These are phyloP conservation scores for Alternaria sp. DNA, from an alignment of 2,329 filamentous ascomycete species.

Conservation along the genomic window DNA sequence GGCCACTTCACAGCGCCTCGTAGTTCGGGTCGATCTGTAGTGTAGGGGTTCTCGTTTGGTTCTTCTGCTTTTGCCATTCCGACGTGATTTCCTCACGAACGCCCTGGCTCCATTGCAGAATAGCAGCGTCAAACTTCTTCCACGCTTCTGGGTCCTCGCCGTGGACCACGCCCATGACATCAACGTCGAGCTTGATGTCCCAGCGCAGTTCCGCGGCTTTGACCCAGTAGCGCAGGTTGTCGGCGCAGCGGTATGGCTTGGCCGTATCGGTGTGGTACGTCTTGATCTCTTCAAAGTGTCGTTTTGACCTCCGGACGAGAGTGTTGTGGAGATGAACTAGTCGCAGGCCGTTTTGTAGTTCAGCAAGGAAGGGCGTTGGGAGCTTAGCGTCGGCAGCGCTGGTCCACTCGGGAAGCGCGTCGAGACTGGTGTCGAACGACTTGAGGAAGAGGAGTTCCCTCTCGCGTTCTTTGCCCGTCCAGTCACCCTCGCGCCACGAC, in stretches of 20 bases:
- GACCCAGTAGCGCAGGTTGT: slow-evolving; percentile 94
- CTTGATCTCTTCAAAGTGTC: slow-evolving; percentile 89
- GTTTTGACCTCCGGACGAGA: slow-evolving; percentile 81
- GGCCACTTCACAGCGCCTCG: slow-evolving; percentile 34
- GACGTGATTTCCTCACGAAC: slow-evolving; percentile 83
- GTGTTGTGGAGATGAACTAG: slow-evolving; percentile 91
- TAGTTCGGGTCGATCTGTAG: slow-evolving; percentile 49
- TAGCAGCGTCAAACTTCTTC: slow-evolving; percentile 81
- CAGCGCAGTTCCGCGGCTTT: slow-evolving; percentile 95
- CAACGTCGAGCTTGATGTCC: slow-evolving; percentile 83
- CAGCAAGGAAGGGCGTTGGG: slow-evolving; percentile 76
- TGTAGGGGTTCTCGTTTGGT: slow-evolving; percentile 48
- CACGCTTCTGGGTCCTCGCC: slow-evolving; percentile 74
- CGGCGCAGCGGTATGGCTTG: slow-evolving; percentile 92
- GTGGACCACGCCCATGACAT: slow-evolving; percentile 87
- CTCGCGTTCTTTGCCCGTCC: slow-evolving; percentile 74
- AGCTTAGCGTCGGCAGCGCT: slow-evolving; percentile 62
- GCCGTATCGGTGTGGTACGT: slow-evolving; percentile 89
- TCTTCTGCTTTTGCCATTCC: slow-evolving; percentile 67
- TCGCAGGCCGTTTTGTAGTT: slow-evolving; percentile 79
- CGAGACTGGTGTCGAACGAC: slow-evolving; percentile 71
- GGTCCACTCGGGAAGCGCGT: slow-evolving; percentile 73
- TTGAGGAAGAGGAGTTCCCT: slow-evolving; percentile 82
- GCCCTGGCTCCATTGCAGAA: slow-evolving; percentile 82
- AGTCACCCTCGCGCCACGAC: slow-evolving; percentile 82